Evolutionary conservation across 1,139 yeast genomes (phyloP).

Genomic region (Pichia sp.): DNA sequence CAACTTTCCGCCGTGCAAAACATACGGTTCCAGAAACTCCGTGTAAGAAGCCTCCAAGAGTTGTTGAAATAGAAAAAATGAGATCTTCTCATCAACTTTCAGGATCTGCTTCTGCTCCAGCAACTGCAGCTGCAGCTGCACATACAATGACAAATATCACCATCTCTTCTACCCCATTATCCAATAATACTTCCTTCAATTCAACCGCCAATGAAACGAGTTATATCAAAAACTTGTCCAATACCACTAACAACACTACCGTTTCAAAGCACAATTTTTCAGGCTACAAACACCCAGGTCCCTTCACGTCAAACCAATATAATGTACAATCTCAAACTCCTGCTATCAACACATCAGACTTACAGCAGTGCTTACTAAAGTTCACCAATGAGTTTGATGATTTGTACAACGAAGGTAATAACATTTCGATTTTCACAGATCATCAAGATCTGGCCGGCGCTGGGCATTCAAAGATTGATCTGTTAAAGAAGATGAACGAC

Average conservation of each 20-base stretch:
- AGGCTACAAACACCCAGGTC: not conserved
- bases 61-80: slow-evolving; percentile 25
- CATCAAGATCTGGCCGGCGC: slow-evolving; percentile 2
- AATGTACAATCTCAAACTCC: slow-evolving; percentile 13
- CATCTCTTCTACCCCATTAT: slow-evolving; percentile 9
- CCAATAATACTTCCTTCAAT: slow-evolving; percentile 9
- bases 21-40: slow-evolving; percentile 68
- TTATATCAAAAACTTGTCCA: slow-evolving; percentile 6
- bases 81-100: not conserved
- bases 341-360: slow-evolving; percentile 34
- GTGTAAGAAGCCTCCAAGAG: slow-evolving; percentile 53
- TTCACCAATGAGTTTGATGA: slow-evolving; percentile 38
- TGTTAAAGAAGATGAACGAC: slow-evolving; percentile 1
- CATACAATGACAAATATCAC: not conserved
- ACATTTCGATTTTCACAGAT: slow-evolving; percentile 23
- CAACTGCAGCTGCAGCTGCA: slow-evolving; percentile 3
- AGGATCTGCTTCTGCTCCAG: slow-evolving; percentile 19
- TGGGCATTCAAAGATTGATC: not conserved
- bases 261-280: slow-evolving; percentile 5
- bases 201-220: slow-evolving; percentile 5
- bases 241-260: slow-evolving; percentile 10
- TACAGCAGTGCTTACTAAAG: slow-evolving; percentile 35
- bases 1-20: slow-evolving; percentile 26
- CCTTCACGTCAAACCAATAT: not conserved
- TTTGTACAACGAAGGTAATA: slow-evolving; percentile 17